These are phyloP conservation scores for Brassica juncea DNA, from an alignment of 345 rosid species.

Conservation along the genomic window DNA sequence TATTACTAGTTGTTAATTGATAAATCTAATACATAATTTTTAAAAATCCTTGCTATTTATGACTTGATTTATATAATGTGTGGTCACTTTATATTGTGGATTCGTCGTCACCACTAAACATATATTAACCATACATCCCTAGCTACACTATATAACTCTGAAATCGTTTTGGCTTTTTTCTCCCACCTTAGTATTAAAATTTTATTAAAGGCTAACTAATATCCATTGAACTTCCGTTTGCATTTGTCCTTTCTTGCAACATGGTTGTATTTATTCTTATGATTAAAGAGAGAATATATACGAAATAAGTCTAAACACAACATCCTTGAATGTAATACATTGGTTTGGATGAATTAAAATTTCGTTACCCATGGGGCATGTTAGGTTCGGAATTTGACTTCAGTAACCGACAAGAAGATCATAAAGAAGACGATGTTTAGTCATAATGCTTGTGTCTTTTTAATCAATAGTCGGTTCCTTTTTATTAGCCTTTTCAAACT, in stretches of 20 bases:
- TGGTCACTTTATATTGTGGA: constrained; percentile 21
- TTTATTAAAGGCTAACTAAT: neutral
- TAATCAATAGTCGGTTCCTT: constrained; percentile 37
- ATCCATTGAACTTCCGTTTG: neutral
- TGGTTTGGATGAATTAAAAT: neutral
- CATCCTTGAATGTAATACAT: neutral
- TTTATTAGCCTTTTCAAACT: constrained; percentile 15
- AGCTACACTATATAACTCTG: constrained; percentile 12
- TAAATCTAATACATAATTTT: neutral
- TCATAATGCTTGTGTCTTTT: constrained; percentile 18
- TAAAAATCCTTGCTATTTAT: neutral
- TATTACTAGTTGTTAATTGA: neutral
- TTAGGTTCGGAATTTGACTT: constrained; percentile 23
- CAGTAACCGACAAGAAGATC: constrained; percentile 33
- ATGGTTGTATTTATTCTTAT: neutral
- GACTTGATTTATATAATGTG: neutral
- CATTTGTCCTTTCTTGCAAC: neutral
- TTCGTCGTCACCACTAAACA: constrained; percentile 26
- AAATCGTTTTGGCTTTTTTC: constrained; percentile 1
- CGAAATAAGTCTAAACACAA: neutral
- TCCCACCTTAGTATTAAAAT: constrained; percentile 8
- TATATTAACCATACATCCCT: constrained; percentile 25
- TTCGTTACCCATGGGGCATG: neutral
- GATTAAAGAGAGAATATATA: neutral
- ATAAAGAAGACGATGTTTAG: constrained; percentile 20